Evolutionary conservation across 441 rosid genomes (phyloP).

Genomic region (Sinapis alba): DNA sequence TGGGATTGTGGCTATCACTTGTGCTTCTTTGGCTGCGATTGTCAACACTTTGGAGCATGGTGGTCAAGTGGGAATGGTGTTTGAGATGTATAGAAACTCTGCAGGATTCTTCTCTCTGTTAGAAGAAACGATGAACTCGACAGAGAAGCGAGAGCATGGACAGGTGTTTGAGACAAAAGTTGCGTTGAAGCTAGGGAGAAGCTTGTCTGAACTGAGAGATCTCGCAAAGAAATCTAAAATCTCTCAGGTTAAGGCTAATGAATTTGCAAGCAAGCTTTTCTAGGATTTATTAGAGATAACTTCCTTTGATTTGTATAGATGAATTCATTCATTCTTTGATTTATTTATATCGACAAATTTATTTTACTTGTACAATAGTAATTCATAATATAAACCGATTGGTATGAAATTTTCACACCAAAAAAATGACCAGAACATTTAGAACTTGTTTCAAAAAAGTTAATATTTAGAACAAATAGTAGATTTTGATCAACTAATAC

Average conservation of each 20-base stretch:
- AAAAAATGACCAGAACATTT: background rate
- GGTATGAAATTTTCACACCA: background rate
- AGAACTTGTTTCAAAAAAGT: background rate
- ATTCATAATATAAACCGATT: background rate
- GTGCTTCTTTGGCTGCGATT: slow-evolving; percentile 55
- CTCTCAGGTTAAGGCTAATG: slow-evolving; percentile 44
- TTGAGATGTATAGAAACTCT: slow-evolving; percentile 78
- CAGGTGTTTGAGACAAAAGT: slow-evolving; percentile 62
- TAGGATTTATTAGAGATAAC: slow-evolving; percentile 28
- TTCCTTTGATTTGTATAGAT: slow-evolving; percentile 18
- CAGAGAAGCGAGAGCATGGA: slow-evolving; percentile 57
- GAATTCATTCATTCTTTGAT: slow-evolving; percentile 40
- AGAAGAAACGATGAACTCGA: slow-evolving; percentile 58
- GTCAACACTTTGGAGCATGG: slow-evolving; percentile 75
- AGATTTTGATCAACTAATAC: too few relatives aligned
- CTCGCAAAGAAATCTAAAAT: slow-evolving; percentile 46
- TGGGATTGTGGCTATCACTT: slow-evolving; percentile 40
- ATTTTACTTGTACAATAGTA: background rate
- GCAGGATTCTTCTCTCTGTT: slow-evolving; percentile 59
- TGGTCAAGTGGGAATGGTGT: slow-evolving; percentile 78
- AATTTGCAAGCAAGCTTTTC: slow-evolving; percentile 77
- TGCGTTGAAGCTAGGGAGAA: slow-evolving; percentile 69
- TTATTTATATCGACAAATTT: background rate
- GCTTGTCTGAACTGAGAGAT: slow-evolving; percentile 63
- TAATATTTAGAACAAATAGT: background rate